These are phyloP conservation scores for Phragmites australis DNA, from an alignment of 176 grass and related monocot genomes.

Conservation along the genomic window DNA sequence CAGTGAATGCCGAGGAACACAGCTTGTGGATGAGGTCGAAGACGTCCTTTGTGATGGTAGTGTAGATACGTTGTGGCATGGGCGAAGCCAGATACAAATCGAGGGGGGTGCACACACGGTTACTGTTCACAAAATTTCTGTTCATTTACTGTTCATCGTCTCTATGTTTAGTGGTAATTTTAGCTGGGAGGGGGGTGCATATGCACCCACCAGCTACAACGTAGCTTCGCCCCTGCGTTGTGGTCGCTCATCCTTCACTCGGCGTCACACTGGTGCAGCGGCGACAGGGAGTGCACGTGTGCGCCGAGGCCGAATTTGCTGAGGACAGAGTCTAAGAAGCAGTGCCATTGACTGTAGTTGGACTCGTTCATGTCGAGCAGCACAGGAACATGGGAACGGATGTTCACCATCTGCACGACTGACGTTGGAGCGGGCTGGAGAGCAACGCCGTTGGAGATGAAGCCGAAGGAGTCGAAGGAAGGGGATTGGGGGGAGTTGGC, in stretches of 20 bases:
- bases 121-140: no score
- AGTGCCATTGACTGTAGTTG: background rate
- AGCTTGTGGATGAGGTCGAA: background rate
- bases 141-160: no score
- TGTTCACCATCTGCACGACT: background rate
- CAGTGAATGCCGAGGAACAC: background rate
- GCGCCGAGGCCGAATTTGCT: background rate
- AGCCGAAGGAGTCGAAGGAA: no score
- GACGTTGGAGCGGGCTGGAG: no score
- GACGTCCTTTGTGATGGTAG: background rate
- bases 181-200: no score
- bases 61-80: no score
- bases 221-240: no score
- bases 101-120: no score
- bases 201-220: no score
- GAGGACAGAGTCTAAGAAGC: background rate
- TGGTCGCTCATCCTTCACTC: background rate
- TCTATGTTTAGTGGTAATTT: no score
- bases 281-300: background rate
- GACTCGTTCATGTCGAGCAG: background rate
- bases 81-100: background rate
- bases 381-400: background rate
- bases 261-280: accelerated
- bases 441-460: no score
- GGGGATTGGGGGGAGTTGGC: no score